Percentiles rank a stretch among this genome's conserved stretches.
These are phyloP conservation scores for Pisolithus albus DNA, from an alignment of 768 basidiomycete species.

Conservation along the genomic window DNA sequence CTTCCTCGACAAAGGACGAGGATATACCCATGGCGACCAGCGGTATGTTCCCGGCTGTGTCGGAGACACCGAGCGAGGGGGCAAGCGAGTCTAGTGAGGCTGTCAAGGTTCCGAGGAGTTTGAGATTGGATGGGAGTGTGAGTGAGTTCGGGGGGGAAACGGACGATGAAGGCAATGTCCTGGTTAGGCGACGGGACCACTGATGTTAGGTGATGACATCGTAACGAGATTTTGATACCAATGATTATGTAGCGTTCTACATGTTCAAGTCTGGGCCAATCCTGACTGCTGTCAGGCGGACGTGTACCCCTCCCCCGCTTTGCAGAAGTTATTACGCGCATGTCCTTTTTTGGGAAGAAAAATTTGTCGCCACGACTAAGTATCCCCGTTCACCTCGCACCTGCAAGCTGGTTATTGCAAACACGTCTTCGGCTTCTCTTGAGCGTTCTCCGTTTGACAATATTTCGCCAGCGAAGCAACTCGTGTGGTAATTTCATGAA, in stretches of 20 bases:
- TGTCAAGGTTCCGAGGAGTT: conserved; percentile 25
- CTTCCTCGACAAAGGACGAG: conserved; percentile 5
- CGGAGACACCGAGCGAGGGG: conserved; percentile 16
- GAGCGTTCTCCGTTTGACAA: conserved; percentile 1
- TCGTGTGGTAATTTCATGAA: neutral
- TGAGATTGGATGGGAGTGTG: conserved; percentile 45
- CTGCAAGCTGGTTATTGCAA: too few species aligned
- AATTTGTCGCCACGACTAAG: neutral
- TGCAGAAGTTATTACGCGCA: too few species aligned
- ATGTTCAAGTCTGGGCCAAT: conserved; percentile 4
- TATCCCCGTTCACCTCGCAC: neutral
- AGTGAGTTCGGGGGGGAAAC: conserved; percentile 69
- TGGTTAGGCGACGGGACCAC: conserved; percentile 54
- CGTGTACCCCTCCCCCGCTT: conserved; percentile 5
- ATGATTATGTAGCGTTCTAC: conserved; percentile 11
- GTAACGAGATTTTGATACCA: conserved; percentile 19
- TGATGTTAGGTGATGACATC: conserved; percentile 9
- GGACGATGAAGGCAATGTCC: conserved; percentile 79
- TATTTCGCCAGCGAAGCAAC: neutral
- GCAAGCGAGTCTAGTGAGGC: conserved; percentile 20
- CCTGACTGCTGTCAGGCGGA: neutral
- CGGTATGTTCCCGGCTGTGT: conserved; percentile 28
- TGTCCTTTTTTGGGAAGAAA: too few species aligned
- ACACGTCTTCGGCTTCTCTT: neutral
- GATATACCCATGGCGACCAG: conserved; percentile 7